Evolutionary conservation across 2,329 filamentous ascomycete genomes (phyloP), one percentile per base, ranked within the genome.

Genomic region (Fusarium sp.): DNA sequence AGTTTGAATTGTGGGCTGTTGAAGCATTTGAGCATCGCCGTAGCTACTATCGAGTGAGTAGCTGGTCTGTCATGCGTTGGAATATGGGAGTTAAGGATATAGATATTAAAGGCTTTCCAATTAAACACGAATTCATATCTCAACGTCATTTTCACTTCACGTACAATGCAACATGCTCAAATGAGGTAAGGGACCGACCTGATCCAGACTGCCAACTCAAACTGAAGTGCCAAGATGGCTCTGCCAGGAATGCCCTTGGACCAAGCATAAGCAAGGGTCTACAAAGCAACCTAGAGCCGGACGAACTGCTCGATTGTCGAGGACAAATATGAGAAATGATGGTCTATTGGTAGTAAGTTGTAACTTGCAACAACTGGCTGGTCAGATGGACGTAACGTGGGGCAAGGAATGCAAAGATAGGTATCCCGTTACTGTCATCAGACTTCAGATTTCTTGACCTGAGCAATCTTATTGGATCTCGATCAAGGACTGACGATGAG

Each of bases 41-140:
- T n/a, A n/a, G n/a, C 15, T 47, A 20, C 20, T 16, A 46, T 20
- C 35, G 23, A 15, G 28, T 37, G 29, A 23, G 13, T 24, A 23
- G 26, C 9, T 16, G n/a, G n/a, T 13, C 20, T 26, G 23, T 24
- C 12, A 31, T 48, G 28, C 33, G 49, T 57, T 24, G 29, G 20
- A 46, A 23, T 23, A 54, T 39, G 26, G 50, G 56, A 46, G 28
- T 57, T 69, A 11, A 35, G 57, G 39, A 46, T 21, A 42, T 42
- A 50, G 37, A 37, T 29, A 38, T 35, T 18, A 38, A 41, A 43
- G 29, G 23, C 12, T 66, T 29, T 41, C 11, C 13, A 33, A 29
- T 44, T 28, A 29, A 20, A 52, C 8, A 54, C 20, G 24, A 44
- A 43, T 35, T 63, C 12, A 42, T 41, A 29, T 41, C 28, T 29